A percentile compares a stretch with the other conserved stretches of the same genome.
Conservation (phyloP, 768 basidiomycete species). For the Trichaptum fuscoviolaceum region DNA sequence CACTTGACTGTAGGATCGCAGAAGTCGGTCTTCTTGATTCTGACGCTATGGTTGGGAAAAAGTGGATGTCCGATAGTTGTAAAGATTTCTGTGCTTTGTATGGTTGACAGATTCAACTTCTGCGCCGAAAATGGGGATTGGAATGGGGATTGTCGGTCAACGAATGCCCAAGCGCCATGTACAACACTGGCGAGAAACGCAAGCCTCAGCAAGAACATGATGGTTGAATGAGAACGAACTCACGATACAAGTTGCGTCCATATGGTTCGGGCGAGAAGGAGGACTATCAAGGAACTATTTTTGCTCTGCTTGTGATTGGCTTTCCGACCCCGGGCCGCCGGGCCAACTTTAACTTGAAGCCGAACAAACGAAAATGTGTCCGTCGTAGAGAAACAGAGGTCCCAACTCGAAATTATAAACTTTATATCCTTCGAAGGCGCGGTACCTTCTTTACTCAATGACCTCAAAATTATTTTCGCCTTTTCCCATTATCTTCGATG, state of each 20-base stretch:
- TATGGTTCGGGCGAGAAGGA: not conserved
- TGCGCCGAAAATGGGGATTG: not conserved
- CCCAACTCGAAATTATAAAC: no score
- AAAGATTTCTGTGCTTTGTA: conserved; percentile 18
- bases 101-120: not conserved
- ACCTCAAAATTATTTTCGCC: no score
- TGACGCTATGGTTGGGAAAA: conserved; percentile 49
- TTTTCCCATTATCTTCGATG: no score
- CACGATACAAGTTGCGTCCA: not conserved
- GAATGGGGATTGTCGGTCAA: not conserved
- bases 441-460: no score
- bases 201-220: not conserved
- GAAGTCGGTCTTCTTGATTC: conserved; percentile 56
- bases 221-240: not conserved
- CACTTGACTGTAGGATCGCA: conserved; percentile 63
- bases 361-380: no score
- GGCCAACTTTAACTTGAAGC: no score
- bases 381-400: no score
- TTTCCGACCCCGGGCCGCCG: no score
- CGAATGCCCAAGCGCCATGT: not conserved
- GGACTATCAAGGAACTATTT: not conserved
- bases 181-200: not conserved
- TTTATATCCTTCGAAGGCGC: no score
- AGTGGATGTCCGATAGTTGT: conserved; percentile 40
- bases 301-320: no score